Percentiles rank a stretch among this genome's conserved stretches.
These are phyloP conservation scores for Hirsutella minnesotensis DNA, from an alignment of 2,329 filamentous ascomycete genomes.

Conservation along the genomic window DNA sequence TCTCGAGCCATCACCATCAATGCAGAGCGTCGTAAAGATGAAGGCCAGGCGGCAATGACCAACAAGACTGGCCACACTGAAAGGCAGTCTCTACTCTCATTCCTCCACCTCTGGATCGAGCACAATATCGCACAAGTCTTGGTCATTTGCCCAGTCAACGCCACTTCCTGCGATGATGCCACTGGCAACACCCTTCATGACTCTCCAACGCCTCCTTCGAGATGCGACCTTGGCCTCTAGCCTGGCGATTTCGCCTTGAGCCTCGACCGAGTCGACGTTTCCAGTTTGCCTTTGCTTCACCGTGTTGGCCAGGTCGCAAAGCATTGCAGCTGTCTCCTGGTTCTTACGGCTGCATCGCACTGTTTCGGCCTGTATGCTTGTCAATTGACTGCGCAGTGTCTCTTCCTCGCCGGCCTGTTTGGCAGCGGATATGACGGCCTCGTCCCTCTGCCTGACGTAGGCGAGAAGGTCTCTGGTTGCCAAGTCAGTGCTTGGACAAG, in stretches of 20 bases:
- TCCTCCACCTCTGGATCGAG: constrained; percentile 48
- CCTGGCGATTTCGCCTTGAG: constrained; percentile 42
- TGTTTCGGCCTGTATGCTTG: constrained; percentile 45
- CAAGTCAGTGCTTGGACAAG: background rate
- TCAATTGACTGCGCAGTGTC: constrained; percentile 38
- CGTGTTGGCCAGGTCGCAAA: constrained; percentile 51
- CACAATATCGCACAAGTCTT: constrained; percentile 56
- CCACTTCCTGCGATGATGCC: constrained; percentile 73
- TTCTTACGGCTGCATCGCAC: constrained; percentile 47
- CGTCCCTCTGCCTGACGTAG: constrained; percentile 55
- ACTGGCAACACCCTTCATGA: constrained; percentile 68
- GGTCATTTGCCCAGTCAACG: constrained; percentile 66
- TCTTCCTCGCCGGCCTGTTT: constrained; percentile 43
- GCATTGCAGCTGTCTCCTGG: constrained; percentile 45
- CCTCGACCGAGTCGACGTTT: constrained; percentile 38
- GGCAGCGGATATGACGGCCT: constrained; percentile 50
- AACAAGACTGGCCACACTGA: too few species aligned
- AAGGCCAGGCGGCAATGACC: too few species aligned
- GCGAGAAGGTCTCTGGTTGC: constrained; percentile 51
- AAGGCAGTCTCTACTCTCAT: constrained; percentile 2
- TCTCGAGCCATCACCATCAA: too few species aligned
- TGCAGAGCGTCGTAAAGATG: too few species aligned
- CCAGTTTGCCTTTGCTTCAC: constrained; percentile 40
- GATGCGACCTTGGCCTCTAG: constrained; percentile 48
- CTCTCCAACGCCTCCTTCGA: constrained; percentile 56